These are phyloP conservation scores for Tricholoma sp. DNA, from an alignment of 768 basidiomycete genomes.

Conservation along the genomic window DNA sequence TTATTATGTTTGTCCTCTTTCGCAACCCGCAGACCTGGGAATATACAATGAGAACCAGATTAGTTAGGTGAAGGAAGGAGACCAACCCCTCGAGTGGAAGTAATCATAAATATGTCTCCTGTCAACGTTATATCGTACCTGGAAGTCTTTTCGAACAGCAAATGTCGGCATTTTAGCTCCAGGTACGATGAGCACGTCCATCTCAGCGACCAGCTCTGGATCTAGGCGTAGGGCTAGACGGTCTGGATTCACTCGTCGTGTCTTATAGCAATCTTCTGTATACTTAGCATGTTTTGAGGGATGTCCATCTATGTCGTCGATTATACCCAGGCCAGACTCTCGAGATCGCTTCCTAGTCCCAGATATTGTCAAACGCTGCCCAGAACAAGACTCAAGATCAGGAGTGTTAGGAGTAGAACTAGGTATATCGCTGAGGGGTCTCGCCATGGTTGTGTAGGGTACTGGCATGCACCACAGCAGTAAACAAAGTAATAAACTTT, in stretches of 20 bases:
- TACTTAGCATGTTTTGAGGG: slow-evolving; percentile 4
- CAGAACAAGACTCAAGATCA: slow-evolving; percentile 1
- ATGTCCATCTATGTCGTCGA: neutral
- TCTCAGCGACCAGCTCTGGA: slow-evolving; percentile 62
- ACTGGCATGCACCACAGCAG: neutral
- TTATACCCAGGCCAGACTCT: neutral
- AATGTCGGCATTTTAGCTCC: slow-evolving; percentile 80
- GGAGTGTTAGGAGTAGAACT: slow-evolving; percentile 11
- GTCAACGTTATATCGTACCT: slow-evolving; percentile 66
- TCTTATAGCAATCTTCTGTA: slow-evolving; percentile 40
- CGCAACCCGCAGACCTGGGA: slow-evolving; percentile 48
- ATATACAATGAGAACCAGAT: neutral
- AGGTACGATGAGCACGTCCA: slow-evolving; percentile 65
- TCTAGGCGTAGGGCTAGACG: slow-evolving; percentile 63
- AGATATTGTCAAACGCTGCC: neutral
- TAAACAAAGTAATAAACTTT: neutral
- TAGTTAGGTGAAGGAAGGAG: slow-evolving; percentile 8
- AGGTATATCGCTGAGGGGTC: slow-evolving; percentile 19
- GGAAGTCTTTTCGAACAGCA: slow-evolving; percentile 61
- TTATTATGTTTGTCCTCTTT: slow-evolving; percentile 62
- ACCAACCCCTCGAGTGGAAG: slow-evolving; percentile 55
- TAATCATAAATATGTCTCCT: slow-evolving; percentile 76
- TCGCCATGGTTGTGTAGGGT: slow-evolving; percentile 25
- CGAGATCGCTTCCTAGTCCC: slow-evolving; percentile 8
- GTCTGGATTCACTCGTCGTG: slow-evolving; percentile 60